Evolutionary conservation across 2,329 filamentous ascomycete genomes (phyloP), one percentile per base, ranked within the genome.

Genomic region (Graphilbum sp.): DNA sequence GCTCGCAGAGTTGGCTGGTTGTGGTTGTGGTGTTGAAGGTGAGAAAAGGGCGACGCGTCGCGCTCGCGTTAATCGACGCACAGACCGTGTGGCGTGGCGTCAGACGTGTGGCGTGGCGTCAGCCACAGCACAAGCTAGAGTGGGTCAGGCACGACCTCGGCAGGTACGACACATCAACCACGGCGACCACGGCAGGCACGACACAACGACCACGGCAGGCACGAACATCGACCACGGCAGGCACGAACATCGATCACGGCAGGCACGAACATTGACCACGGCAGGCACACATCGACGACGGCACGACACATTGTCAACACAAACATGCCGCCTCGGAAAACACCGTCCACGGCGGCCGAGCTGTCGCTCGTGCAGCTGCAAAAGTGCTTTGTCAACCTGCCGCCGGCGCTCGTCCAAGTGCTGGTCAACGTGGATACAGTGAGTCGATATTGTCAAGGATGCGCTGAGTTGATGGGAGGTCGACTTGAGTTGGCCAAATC

Each of bases 371-470:
- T 85, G 35, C 83, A 87, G 48, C 69, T 96, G 42, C 92, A 93
- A 65, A 96, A 80, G 57, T 98, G 90, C 60, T 69, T 98, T 37
- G 83, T 94, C 55, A 96, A 96, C 60, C 71, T 98, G 36, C 90
- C 90, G 35, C 62, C 82, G 5, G 79, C 83, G 20, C 66, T 98
- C 40, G 86, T 92, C 40, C 79, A 83, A 27, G 61, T 94, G 38
- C 72, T 98, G 36, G 74, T 88, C 49, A 93, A 87, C 60, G 72
- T 87, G 49, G 92, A 96, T 54, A 87, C 87, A 32, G 83, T 93
- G 67, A 60, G 80, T 55, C 34, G n/a, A n/a, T n/a, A n/a, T n/a
- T n/a, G n/a, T n/a, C n/a, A n/a, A n/a, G n/a, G n/a, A n/a, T n/a
- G n/a, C n/a, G n/a, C n/a, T n/a, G n/a, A n/a, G n/a, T n/a, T n/a